A percentile compares a stretch with the other conserved stretches of the same genome.
Conservation (phyloP, 371 early-diverging fungal genomes). For the Lichtheimia corymbifera region DNA sequence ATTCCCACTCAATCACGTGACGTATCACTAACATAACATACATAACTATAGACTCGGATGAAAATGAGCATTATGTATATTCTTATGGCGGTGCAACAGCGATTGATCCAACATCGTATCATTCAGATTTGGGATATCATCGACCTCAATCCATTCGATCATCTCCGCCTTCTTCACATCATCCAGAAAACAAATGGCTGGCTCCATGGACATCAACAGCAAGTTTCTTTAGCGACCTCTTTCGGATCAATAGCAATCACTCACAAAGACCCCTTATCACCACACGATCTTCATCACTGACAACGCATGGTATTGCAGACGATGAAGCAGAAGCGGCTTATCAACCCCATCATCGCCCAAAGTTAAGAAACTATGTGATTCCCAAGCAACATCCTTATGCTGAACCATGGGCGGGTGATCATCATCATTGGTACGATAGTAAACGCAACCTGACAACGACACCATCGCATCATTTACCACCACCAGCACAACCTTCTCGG, state of each 20-base stretch:
- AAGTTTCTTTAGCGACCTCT: constrained; percentile 16
- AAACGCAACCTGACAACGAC: constrained; percentile 5
- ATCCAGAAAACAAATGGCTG: neutral
- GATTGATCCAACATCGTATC: constrained; percentile 9
- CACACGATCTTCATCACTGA: neutral
- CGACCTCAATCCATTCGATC: constrained; percentile 30
- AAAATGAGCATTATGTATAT: constrained; percentile 51
- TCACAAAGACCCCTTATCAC: constrained; percentile 11
- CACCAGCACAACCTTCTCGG: neutral
- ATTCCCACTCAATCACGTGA: neutral
- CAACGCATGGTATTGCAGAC: neutral
- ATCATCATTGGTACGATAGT: constrained; percentile 15
- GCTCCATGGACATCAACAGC: constrained; percentile 3
- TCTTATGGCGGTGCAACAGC: constrained; percentile 30
- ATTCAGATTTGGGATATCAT: constrained; percentile 9
- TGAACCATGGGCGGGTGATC: constrained; percentile 4
- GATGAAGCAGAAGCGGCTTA: constrained; percentile 6
- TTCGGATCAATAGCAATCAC: constrained; percentile 6
- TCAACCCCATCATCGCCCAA: constrained; percentile 22
- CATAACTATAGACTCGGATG: constrained; percentile 52
- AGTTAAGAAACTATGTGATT: constrained; percentile 31
- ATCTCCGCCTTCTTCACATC: constrained; percentile 5
- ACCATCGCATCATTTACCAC: neutral
- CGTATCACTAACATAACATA: neutral
- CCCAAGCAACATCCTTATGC: constrained; percentile 15